Evolutionary conservation across 257 asterid species (phyloP).

Genomic region (Nicotiana undulata): DNA sequence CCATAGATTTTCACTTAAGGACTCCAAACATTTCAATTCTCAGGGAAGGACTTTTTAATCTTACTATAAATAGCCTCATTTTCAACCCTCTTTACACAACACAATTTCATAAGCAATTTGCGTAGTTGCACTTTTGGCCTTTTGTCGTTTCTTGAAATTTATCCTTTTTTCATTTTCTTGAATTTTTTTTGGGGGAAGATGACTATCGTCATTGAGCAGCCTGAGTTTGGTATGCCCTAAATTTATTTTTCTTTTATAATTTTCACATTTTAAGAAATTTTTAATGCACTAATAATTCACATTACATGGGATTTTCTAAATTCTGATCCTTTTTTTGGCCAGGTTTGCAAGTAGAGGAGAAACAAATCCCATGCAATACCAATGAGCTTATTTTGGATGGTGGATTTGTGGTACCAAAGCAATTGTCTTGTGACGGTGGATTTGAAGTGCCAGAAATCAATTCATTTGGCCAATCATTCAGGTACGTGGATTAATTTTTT

Average conservation of each 20-base stretch:
- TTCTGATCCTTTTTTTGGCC: neutral
- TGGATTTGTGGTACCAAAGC: slow-evolving; percentile 34
- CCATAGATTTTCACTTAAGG: slow-evolving; percentile 23
- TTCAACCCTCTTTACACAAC: neutral
- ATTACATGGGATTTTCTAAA: too few species aligned
- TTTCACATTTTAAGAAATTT: too few species aligned
- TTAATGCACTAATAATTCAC: too few species aligned
- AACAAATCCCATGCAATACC: neutral
- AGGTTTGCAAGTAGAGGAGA: slow-evolving; percentile 30
- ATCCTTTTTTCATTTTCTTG: neutral
- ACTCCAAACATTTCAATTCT: slow-evolving; percentile 23
- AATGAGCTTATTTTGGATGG: slow-evolving; percentile 42
- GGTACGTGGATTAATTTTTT: slow-evolving; percentile 11
- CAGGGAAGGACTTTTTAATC: slow-evolving; percentile 39
- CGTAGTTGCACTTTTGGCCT: neutral
- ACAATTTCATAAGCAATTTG: too few species aligned
- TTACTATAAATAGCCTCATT: slow-evolving; percentile 33
- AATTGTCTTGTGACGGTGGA: slow-evolving; percentile 4
- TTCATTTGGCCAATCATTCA: slow-evolving; percentile 45
- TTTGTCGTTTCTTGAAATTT: too few species aligned
- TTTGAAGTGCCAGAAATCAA: slow-evolving; percentile 46
- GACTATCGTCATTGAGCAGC: slow-evolving; percentile 52
- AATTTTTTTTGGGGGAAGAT: slow-evolving; percentile 16
- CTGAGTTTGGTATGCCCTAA: slow-evolving; percentile 28
- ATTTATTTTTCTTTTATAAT: too few species aligned